phyloP scores from a whole-genome alignment of 2,329 filamentous ascomycete genomes.

The Botrytis medusae region DNA sequence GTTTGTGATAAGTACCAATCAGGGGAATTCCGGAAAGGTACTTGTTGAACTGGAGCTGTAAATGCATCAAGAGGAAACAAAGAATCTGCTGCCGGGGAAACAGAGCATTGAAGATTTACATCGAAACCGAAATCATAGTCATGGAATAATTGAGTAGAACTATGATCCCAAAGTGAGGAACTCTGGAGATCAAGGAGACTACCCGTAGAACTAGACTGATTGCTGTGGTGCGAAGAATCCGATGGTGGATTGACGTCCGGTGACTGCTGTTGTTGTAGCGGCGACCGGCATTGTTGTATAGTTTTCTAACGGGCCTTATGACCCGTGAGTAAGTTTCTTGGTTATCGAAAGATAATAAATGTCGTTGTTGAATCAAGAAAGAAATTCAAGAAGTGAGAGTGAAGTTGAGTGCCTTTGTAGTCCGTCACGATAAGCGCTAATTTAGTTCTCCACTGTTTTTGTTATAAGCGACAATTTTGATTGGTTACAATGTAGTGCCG shows the following conservation, averaged over 20 bases:
- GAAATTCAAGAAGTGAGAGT: not conserved
- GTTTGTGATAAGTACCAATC: constrained; percentile 21
- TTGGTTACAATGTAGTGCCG: not conserved
- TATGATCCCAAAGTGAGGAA: constrained; percentile 9
- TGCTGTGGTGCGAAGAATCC: constrained; percentile 26
- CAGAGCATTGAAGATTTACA: not conserved
- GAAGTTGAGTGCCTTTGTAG: constrained; percentile 12
- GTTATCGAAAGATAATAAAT: constrained; percentile 6
- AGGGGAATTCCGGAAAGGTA: constrained; percentile 13
- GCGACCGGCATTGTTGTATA: constrained; percentile 30
- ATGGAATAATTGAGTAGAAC: constrained; percentile 6
- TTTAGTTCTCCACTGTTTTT: not conserved
- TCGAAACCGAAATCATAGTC: constrained; percentile 19
- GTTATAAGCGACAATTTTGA: fast-evolving
- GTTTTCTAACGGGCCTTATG: constrained; percentile 30
- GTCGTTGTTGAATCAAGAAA: not conserved
- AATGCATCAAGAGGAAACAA: constrained; percentile 8
- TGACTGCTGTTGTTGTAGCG: constrained; percentile 18
- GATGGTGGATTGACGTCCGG: constrained; percentile 17
- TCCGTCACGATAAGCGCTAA: not conserved
- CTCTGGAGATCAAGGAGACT: constrained; percentile 12
- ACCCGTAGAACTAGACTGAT: constrained; percentile 5
- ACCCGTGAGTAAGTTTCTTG: constrained; percentile 26
- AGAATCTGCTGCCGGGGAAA: constrained; percentile 5
- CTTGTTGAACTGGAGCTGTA: not conserved